These are phyloP conservation scores for Venturia carpophila DNA, from an alignment of 2,329 filamentous ascomycete genomes.

Conservation along the genomic window DNA sequence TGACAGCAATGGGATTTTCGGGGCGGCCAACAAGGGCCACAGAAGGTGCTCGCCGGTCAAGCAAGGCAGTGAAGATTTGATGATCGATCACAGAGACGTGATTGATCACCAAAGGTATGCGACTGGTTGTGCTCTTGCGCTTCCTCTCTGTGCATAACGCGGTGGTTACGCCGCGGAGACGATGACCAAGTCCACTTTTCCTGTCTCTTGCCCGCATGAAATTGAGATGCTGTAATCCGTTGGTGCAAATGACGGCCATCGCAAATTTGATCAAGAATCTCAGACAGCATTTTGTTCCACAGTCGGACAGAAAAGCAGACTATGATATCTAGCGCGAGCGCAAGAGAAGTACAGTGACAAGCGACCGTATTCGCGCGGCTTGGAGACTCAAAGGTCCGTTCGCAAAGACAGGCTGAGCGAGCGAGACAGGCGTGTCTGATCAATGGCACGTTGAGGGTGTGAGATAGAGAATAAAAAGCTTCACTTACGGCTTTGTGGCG, in stretches of 20 bases:
- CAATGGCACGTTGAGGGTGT: not conserved
- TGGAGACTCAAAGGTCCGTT: not conserved
- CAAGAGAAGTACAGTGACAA: not conserved
- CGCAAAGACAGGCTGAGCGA: not conserved
- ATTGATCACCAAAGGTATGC: not conserved
- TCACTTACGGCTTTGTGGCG: not conserved
- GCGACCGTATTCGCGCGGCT: not conserved
- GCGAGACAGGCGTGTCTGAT: not conserved
- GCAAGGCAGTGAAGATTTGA: not conserved
- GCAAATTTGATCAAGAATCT: not conserved
- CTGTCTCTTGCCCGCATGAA: not conserved
- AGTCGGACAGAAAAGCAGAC: not conserved
- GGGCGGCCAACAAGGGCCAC: not conserved
- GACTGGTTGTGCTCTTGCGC: not conserved
- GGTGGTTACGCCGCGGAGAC: not conserved
- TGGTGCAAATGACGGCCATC: not conserved
- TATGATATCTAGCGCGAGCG: not conserved
- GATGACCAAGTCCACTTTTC: not conserved
- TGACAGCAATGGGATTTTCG: not conserved
- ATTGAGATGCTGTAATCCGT: not conserved
- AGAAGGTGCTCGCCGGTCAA: not conserved
- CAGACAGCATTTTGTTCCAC: not conserved
- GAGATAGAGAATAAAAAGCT: not conserved
- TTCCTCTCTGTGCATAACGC: not conserved
- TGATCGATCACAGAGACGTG: not conserved